Evolutionary conservation across 306 rosid species (phyloP).

Genomic region (Rubus parviflorus): DNA sequence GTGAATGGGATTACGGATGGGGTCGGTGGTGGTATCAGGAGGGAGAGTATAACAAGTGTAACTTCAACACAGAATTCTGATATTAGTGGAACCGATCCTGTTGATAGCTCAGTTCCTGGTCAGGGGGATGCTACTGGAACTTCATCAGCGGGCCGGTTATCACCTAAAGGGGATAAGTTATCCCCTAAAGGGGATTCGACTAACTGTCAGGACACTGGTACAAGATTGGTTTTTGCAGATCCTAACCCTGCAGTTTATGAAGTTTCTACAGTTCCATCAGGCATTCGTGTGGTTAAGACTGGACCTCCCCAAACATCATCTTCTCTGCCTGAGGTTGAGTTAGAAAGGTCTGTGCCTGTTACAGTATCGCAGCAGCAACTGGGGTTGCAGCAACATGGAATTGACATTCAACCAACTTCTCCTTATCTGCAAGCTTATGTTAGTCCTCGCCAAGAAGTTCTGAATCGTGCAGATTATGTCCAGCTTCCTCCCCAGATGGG

Average conservation of each 20-base stretch:
- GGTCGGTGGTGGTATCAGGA: slow-evolving; percentile 44
- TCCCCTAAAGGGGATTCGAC: slow-evolving; percentile 45
- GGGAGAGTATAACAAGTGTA: slow-evolving; percentile 70
- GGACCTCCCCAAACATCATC: slow-evolving; percentile 35
- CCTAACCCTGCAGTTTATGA: slow-evolving; percentile 40
- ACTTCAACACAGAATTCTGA: slow-evolving; percentile 83
- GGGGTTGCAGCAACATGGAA: slow-evolving; percentile 56
- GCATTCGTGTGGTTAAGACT: slow-evolving; percentile 38
- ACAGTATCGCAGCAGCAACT: slow-evolving; percentile 39
- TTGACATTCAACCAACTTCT: slow-evolving; percentile 46
- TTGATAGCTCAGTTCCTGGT: slow-evolving; percentile 43
- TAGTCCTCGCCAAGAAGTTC: slow-evolving; percentile 54
- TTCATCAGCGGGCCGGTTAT: slow-evolving; percentile 30
- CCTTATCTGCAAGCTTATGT: slow-evolving; percentile 53
- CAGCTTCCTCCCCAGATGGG: slow-evolving; percentile 60
- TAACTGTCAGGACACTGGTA: slow-evolving; percentile 38
- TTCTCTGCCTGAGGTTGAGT: slow-evolving; percentile 47
- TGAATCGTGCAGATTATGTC: slow-evolving; percentile 48
- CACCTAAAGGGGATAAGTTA: slow-evolving; percentile 42
- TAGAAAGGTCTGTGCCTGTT: slow-evolving; percentile 51
- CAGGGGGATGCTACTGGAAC: slow-evolving; percentile 49
- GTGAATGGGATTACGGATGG: slow-evolving; percentile 69
- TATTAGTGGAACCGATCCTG: slow-evolving; percentile 56
- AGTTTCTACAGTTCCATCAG: slow-evolving; percentile 37
- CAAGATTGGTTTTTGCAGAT: slow-evolving; percentile 42